A percentile compares a stretch with the other conserved stretches of the same genome.
Conservation (phyloP, 2,329 filamentous ascomycete species). For the Pestalotiopsis sp. region DNA sequence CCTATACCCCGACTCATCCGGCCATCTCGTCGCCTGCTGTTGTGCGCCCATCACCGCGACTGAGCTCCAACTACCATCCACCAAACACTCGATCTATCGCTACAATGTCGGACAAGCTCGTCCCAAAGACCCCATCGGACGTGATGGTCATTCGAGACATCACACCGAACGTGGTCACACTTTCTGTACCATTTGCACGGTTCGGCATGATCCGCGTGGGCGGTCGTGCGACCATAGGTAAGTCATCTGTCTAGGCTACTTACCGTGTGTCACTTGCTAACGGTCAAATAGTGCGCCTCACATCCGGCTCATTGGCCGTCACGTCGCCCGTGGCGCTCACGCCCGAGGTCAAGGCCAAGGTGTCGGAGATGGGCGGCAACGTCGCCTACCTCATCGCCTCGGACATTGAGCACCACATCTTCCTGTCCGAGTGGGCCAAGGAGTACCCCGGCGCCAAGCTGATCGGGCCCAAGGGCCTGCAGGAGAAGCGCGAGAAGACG, state of each 20-base stretch:
- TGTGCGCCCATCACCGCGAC: neutral
- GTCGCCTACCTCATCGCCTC: conserved; percentile 85
- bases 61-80: neutral
- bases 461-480: conserved; percentile 80
- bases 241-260: conserved; percentile 22
- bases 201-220: conserved; percentile 82
- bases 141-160: conserved; percentile 91
- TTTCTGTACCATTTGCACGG: conserved; percentile 83
- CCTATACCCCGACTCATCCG: neutral
- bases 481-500: conserved; percentile 74
- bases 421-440: conserved; percentile 80
- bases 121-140: conserved; percentile 72
- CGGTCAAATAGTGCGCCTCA: conserved; percentile 66
- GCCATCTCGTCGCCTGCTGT: neutral
- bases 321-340: conserved; percentile 93
- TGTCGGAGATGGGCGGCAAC: conserved; percentile 66
- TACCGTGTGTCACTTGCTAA: neutral
- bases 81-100: conserved; percentile 16
- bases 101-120: conserved; percentile 63
- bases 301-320: conserved; percentile 77
- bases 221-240: conserved; percentile 83
- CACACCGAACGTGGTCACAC: conserved; percentile 75
- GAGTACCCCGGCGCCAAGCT: conserved; percentile 80
- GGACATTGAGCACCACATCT: conserved; percentile 95
- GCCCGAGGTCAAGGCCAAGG: conserved; percentile 66